Evolutionary conservation across 306 rosid species (phyloP).

Genomic region (Quercus robur): DNA sequence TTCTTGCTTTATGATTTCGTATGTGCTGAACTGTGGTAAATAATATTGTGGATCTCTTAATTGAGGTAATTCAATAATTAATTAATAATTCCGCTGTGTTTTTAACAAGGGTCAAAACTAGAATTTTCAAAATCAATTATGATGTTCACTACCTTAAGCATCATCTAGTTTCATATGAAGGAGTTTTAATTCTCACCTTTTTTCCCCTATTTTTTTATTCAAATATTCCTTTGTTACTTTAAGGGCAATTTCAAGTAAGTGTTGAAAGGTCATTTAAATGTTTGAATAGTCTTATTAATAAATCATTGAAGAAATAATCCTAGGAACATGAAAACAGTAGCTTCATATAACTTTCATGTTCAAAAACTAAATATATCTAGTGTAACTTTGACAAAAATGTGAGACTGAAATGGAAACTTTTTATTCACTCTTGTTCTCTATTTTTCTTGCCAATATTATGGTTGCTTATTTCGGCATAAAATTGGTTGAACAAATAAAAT

Average conservation of each 20-base stretch:
- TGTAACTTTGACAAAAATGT: not conserved
- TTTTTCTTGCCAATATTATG: not conserved
- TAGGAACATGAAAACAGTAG: not conserved
- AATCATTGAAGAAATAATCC: not conserved
- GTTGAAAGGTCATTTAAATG: too few relatives aligned
- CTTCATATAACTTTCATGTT: not conserved
- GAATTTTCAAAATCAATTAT: too few relatives aligned
- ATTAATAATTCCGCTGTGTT: too few relatives aligned
- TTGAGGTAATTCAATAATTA: too few relatives aligned
- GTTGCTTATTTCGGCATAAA: not conserved
- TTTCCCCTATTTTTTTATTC: not conserved
- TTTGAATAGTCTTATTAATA: not conserved
- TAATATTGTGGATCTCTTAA: too few relatives aligned
- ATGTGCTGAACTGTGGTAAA: too few relatives aligned
- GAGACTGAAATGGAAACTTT: not conserved
- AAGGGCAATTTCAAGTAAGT: too few relatives aligned
- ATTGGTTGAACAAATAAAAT: not conserved
- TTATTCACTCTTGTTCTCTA: not conserved
- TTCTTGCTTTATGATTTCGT: too few relatives aligned
- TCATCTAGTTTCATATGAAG: too few relatives aligned
- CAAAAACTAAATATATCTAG: not conserved
- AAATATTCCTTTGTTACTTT: not conserved
- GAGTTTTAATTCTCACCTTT: too few relatives aligned
- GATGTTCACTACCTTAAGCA: too few relatives aligned
- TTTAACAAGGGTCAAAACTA: too few relatives aligned